Evolutionary conservation across 2,329 filamentous ascomycete species (phyloP).

Genomic region (Fragosphaeria purpurea): DNA sequence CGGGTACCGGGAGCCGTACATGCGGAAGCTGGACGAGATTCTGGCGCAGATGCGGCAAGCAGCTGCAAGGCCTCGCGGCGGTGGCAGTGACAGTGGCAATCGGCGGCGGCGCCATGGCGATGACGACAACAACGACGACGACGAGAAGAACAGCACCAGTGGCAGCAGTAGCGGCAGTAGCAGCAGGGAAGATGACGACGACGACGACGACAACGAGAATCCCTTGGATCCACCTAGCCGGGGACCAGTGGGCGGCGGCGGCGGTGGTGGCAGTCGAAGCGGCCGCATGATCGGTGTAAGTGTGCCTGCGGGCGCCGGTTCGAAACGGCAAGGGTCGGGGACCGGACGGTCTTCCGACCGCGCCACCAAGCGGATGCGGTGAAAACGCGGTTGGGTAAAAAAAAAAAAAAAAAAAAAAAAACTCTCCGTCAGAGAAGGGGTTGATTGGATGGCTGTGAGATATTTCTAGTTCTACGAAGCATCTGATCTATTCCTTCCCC

Average conservation of each 20-base stretch:
- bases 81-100: too few species aligned
- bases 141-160: neutral
- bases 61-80: neutral
- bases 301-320: neutral
- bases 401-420: too few species aligned
- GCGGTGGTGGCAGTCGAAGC: neutral
- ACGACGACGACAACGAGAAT: neutral
- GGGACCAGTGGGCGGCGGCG: neutral
- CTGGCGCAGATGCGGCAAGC: slow-evolving; percentile 7
- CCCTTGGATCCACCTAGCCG: too few species aligned
- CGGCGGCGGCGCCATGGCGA: too few species aligned
- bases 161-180: neutral
- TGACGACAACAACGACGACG: neutral
- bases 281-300: neutral
- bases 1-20: slow-evolving; percentile 12
- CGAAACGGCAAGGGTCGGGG: slow-evolving; percentile 5
- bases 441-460: too few species aligned
- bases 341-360: slow-evolving; percentile 1
- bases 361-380: slow-evolving; percentile 3
- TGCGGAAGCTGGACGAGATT: slow-evolving; percentile 8
- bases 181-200: neutral
- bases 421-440: too few species aligned
- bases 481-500: too few species aligned
- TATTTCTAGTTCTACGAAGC: too few species aligned
- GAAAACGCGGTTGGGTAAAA: neutral